phyloP scores from a whole-genome alignment of 2,329 filamentous ascomycete genomes.

The Trichophyton benhamiae region DNA sequence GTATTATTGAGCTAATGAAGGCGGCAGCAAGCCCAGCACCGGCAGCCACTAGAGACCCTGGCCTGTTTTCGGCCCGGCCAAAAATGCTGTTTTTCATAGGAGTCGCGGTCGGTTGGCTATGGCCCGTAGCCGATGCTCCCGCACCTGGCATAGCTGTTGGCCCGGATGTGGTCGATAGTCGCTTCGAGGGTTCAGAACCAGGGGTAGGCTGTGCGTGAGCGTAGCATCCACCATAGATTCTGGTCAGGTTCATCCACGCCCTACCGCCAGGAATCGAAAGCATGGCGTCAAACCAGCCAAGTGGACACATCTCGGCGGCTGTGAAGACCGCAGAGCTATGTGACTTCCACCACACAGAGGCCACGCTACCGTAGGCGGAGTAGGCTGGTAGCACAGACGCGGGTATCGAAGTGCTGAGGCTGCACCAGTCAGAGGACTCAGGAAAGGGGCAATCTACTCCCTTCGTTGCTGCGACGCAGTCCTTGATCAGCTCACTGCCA shows the following conservation, averaged over 20 bases:
- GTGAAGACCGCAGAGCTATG: constrained; percentile 5
- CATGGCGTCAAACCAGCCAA: constrained; percentile 1
- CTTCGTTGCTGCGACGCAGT: neutral
- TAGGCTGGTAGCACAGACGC: neutral
- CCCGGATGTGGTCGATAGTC: neutral
- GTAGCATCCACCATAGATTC: constrained; percentile 2
- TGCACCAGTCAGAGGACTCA: constrained; percentile 5
- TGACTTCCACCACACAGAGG: constrained; percentile 3
- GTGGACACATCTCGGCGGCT: neutral
- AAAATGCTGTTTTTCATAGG: neutral
- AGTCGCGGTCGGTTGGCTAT: neutral
- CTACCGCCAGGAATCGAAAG: constrained; percentile 2
- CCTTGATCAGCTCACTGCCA: constrained; percentile 3
- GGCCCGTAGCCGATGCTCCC: neutral
- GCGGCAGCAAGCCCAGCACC: neutral
- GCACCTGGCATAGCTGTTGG: neutral
- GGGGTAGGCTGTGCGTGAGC: neutral
- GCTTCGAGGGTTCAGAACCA: neutral
- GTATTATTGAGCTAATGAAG: neutral
- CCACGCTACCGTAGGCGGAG: constrained; percentile 2
- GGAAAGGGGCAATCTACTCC: constrained; percentile 4
- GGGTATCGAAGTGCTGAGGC: constrained; percentile 1
- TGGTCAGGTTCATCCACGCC: constrained; percentile 5
- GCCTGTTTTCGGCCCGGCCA: neutral
- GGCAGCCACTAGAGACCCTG: neutral